Evolutionary conservation across 176 grass and related monocot species (phyloP).

Genomic region (Lolium rigidum): DNA sequence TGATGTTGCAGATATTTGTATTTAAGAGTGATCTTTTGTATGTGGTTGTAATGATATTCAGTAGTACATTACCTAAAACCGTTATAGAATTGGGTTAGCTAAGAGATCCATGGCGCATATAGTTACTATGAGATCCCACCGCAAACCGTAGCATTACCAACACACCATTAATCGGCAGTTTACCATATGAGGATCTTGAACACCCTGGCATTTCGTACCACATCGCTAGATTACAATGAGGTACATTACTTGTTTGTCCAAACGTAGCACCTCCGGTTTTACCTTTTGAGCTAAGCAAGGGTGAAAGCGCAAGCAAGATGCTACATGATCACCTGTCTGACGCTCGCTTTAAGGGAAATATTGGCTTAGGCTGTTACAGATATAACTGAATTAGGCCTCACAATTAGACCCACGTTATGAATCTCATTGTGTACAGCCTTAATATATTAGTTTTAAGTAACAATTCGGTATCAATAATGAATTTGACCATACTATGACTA

Average conservation of each 20-base stretch:
- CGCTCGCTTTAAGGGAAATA: neutral
- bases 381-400: neutral
- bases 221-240: neutral
- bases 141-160: neutral
- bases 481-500: neutral
- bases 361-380: neutral
- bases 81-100: neutral
- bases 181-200: neutral
- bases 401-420: neutral
- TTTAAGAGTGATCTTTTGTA: too few relatives aligned
- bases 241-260: neutral
- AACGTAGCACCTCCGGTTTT: neutral
- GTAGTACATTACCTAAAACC: neutral
- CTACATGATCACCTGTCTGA: neutral
- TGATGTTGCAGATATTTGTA: too few relatives aligned
- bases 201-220: neutral
- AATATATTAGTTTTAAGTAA: neutral
- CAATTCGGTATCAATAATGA: neutral
- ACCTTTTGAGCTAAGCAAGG: neutral
- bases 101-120: neutral
- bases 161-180: neutral
- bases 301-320: neutral
- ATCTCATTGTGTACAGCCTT: neutral
- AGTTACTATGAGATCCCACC: neutral
- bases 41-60: neutral